These are phyloP conservation scores for Xylaria hypoxylon DNA, from an alignment of 2,329 filamentous ascomycete genomes.

Conservation along the genomic window DNA sequence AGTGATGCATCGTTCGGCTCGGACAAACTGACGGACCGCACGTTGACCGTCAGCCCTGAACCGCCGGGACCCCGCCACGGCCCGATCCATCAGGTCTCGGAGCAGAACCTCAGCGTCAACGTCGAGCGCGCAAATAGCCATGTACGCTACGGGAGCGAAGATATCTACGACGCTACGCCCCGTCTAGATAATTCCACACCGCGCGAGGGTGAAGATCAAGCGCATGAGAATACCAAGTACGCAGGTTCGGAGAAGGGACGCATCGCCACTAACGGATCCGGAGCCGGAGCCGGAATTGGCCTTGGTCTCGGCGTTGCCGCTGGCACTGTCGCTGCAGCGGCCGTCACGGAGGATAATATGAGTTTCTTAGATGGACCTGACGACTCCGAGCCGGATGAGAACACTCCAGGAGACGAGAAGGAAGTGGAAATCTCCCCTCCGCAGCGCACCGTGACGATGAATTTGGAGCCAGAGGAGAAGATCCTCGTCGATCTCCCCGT, in stretches of 20 bases:
- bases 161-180: slow-evolving; percentile 51
- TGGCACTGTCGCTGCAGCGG: slow-evolving; percentile 3
- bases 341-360: slow-evolving; percentile 27
- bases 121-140: slow-evolving; percentile 46
- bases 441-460: slow-evolving; percentile 27
- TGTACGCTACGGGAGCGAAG: slow-evolving; percentile 39
- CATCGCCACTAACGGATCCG: slow-evolving; percentile 27
- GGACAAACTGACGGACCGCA: slow-evolving; percentile 38
- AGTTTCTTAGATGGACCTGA: slow-evolving; percentile 36
- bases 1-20: slow-evolving; percentile 41
- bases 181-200: slow-evolving; percentile 33
- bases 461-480: slow-evolving; percentile 53
- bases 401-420: background rate
- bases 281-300: slow-evolving; percentile 15
- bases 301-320: background rate
- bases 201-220: slow-evolving; percentile 16
- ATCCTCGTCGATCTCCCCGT: slow-evolving; percentile 51
- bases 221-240: slow-evolving; percentile 43
- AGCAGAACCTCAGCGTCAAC: slow-evolving; percentile 46
- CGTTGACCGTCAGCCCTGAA: slow-evolving; percentile 47
- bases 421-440: slow-evolving; percentile 25
- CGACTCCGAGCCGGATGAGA: slow-evolving; percentile 36
- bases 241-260: slow-evolving; percentile 42
- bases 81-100: slow-evolving; percentile 45
- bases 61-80: slow-evolving; percentile 35